A percentile compares a stretch with the other conserved stretches of the same genome.
phyloP scores from a whole-genome alignment of 495 filamentous ascomycete species.

The Neohortaea acidophila region DNA sequence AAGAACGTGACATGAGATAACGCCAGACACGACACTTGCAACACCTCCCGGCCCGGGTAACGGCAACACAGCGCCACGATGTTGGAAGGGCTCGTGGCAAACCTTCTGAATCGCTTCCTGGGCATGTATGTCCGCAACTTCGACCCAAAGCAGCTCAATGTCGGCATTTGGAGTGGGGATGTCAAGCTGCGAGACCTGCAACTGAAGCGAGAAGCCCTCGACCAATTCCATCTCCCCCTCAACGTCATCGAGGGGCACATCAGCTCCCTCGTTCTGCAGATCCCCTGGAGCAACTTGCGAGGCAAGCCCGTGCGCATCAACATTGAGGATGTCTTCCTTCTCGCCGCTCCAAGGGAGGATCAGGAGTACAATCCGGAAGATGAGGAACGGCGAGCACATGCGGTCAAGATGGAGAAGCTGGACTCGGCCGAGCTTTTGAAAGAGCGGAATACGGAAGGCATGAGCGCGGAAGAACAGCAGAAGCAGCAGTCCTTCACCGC shows the following conservation, averaged over 20 bases:
- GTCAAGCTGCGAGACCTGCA: conserved; percentile 86
- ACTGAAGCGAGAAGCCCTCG: conserved; percentile 81
- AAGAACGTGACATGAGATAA: too few relatives aligned
- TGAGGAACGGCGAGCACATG: conserved; percentile 65
- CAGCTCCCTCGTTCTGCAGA: conserved; percentile 73
- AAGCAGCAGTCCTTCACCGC: conserved; percentile 93
- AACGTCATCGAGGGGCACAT: conserved; percentile 95
- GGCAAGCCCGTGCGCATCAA: conserved; percentile 86
- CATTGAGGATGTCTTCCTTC: conserved; percentile 90
- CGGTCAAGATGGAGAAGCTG: conserved; percentile 91
- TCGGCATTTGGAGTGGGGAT: conserved; percentile 96
- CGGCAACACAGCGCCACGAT: conserved; percentile 33
- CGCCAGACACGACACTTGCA: too few relatives aligned
- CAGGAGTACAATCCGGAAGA: conserved; percentile 84
- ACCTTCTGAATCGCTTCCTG: conserved; percentile 93
- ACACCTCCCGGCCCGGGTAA: conserved; percentile 24
- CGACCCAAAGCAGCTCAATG: conserved; percentile 86
- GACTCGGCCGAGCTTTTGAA: conserved; percentile 89
- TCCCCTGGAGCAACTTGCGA: conserved; percentile 90
- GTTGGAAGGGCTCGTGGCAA: conserved; percentile 60
- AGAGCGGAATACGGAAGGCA: conserved; percentile 78
- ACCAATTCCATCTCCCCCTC: conserved; percentile 86
- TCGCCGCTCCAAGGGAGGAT: conserved; percentile 89
- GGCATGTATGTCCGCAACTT: conserved; percentile 99
- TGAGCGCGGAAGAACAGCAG: conserved; percentile 85